These are phyloP conservation scores for Suillus fuscotomentosus DNA, from an alignment of 768 basidiomycete species.

Conservation along the genomic window DNA sequence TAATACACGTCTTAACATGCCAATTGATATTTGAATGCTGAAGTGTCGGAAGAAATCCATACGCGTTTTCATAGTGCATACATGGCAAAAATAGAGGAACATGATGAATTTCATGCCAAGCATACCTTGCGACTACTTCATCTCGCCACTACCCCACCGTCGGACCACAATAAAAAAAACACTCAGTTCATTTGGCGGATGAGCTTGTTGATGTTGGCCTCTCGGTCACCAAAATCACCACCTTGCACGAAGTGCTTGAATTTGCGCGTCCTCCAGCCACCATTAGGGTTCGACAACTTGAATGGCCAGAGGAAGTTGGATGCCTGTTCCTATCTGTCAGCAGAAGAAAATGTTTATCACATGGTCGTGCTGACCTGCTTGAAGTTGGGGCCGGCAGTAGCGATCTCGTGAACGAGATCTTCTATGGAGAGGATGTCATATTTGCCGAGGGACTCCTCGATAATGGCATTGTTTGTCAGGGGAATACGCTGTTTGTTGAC, in stretches of 20 bases:
- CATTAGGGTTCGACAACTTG: constrained; percentile 98
- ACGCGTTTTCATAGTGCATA: constrained; percentile 29
- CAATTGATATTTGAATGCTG: background rate
- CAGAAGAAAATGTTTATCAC: constrained; percentile 3
- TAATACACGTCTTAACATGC: background rate
- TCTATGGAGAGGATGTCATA: constrained; percentile 96
- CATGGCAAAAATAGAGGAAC: constrained; percentile 20
- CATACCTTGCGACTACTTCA: constrained; percentile 25
- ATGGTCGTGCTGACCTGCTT: constrained; percentile 71
- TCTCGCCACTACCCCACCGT: constrained; percentile 6
- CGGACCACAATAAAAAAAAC: constrained; percentile 4
- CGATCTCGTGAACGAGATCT: constrained; percentile 96
- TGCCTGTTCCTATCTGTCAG: constrained; percentile 42
- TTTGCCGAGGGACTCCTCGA: constrained; percentile 88
- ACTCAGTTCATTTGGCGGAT: constrained; percentile 89
- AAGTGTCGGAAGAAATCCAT: constrained; percentile 17
- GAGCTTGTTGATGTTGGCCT: constrained; percentile 96
- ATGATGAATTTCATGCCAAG: constrained; percentile 27
- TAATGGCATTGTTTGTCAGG: constrained; percentile 88
- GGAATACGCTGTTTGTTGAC: constrained; percentile 97
- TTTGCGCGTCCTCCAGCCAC: constrained; percentile 97
- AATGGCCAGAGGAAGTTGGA: constrained; percentile 99
- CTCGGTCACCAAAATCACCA: constrained; percentile 97
- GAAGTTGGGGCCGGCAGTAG: constrained; percentile 96
- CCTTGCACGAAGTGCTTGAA: constrained; percentile 97